Evolutionary conservation across 2,329 filamentous ascomycete genomes (phyloP).

Genomic region (Lachnellula occidentalis): DNA sequence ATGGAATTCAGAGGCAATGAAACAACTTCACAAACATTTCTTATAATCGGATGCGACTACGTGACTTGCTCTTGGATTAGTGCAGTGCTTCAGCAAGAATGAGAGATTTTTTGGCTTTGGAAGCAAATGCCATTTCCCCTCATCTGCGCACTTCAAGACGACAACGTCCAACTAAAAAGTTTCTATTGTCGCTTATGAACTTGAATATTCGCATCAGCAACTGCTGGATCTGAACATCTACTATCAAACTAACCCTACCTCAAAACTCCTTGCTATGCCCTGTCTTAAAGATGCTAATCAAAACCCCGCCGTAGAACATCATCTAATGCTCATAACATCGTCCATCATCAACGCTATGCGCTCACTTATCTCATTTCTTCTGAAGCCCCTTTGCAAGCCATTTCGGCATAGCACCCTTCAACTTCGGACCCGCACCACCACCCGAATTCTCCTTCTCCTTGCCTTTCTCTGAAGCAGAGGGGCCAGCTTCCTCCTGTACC

Average conservation of each 20-base stretch:
- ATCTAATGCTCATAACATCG: neutral
- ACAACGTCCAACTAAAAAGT: neutral
- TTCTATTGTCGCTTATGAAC: neutral
- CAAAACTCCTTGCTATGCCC: slow-evolving; percentile 28
- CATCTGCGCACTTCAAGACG: neutral
- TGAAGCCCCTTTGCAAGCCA: slow-evolving; percentile 62
- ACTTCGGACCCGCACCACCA: slow-evolving; percentile 34
- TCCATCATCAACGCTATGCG: neutral
- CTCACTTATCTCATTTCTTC: slow-evolving; percentile 54
- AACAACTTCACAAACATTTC: slow-evolving; percentile 16
- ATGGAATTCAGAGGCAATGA: slow-evolving; percentile 16
- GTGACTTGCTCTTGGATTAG: neutral
- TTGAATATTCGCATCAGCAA: neutral
- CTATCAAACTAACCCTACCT: neutral
- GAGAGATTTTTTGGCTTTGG: neutral
- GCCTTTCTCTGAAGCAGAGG: slow-evolving; percentile 27
- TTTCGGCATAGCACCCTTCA: slow-evolving; percentile 50
- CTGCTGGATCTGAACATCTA: neutral
- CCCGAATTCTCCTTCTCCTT: slow-evolving; percentile 24
- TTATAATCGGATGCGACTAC: no score
- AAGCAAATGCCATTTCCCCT: neutral
- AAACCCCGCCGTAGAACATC: neutral
- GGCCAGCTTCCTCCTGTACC: slow-evolving; percentile 35
- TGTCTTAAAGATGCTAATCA: slow-evolving; percentile 6
- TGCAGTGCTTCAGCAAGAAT: neutral